Evolutionary conservation across 306 rosid species (phyloP).

Genomic region (Medicago ruthenica): DNA sequence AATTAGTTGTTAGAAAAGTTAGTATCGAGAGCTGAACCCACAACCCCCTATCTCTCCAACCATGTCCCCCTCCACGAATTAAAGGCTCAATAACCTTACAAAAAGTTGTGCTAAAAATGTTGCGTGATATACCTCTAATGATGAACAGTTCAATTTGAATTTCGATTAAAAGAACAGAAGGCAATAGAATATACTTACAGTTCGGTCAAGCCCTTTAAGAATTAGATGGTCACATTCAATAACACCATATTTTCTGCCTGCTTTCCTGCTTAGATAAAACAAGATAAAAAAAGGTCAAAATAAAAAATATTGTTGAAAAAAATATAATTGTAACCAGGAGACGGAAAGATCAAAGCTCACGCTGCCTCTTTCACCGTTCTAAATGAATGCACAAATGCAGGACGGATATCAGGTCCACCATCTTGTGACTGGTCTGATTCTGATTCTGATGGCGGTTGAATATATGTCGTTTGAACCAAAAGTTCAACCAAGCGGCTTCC

Average conservation of each 20-base stretch:
- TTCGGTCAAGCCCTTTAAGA: constrained; percentile 80
- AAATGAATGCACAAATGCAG: constrained; percentile 82
- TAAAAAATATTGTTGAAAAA: constrained; percentile 32
- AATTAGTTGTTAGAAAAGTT: background rate
- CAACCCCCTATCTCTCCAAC: background rate
- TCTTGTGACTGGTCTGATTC: constrained; percentile 60
- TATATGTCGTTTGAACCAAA: constrained; percentile 78
- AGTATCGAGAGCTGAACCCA: background rate
- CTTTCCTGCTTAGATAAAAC: constrained; percentile 52
- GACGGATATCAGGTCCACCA: constrained; percentile 76
- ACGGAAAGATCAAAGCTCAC: constrained; percentile 58
- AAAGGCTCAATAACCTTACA: constrained; percentile 30
- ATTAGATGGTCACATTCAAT: constrained; percentile 84
- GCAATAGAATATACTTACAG: constrained; percentile 59
- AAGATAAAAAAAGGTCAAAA: background rate
- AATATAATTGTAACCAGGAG: constrained; percentile 25
- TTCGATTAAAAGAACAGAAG: constrained; percentile 38
- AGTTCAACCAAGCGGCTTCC: constrained; percentile 91
- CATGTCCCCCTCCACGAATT: background rate
- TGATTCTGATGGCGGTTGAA: constrained; percentile 68
- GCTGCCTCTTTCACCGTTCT: constrained; percentile 53
- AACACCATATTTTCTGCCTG: constrained; percentile 69
- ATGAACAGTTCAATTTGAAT: constrained; percentile 37
- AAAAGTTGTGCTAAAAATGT: constrained; percentile 24
- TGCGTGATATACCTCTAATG: constrained; percentile 26